Evolutionary conservation across 805 yeast genomes (phyloP).

Genomic region (Vanderwaltozyma tropicalis): DNA sequence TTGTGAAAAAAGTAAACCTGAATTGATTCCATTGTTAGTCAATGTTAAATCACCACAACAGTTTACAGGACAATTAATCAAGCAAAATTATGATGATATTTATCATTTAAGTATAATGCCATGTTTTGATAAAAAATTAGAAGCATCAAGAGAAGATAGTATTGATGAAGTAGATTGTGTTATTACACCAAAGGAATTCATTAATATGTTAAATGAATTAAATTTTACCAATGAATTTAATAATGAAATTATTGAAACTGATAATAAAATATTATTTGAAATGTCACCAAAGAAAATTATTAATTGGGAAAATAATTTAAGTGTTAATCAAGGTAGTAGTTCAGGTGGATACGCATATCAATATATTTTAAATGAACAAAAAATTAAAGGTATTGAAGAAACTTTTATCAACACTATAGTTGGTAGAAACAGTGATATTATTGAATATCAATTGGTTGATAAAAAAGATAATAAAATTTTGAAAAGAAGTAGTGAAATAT

Average conservation of each 20-base stretch:
- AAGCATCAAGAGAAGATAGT: conserved; percentile 77
- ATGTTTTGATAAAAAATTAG: conserved; percentile 92
- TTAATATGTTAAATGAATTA: conserved; percentile 57
- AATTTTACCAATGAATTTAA: conserved; percentile 15
- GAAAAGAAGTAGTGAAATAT: conserved; percentile 55
- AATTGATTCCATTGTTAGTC: conserved; percentile 59
- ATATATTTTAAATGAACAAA: conserved; percentile 40
- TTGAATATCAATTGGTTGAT: conserved; percentile 51
- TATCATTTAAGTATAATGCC: conserved; percentile 92
- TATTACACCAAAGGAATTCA: conserved; percentile 78
- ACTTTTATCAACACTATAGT: conserved; percentile 31
- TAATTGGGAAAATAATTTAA: conserved; percentile 51
- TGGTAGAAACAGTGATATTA: conserved; percentile 71
- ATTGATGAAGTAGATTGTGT: conserved; percentile 83
- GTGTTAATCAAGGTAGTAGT: conserved; percentile 63
- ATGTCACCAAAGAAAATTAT: conserved; percentile 8
- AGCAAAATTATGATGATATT: conserved; percentile 38
- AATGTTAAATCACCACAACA: conserved; percentile 86
- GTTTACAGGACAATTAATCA: conserved; percentile 73
- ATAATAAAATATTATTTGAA: background rate
- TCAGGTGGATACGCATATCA: conserved; percentile 86
- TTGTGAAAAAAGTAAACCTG: conserved; percentile 92
- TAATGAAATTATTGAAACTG: background rate
- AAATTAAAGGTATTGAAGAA: conserved; percentile 8
- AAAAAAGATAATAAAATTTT: conserved; percentile 30